Base-by-base conservation (phyloP, 2,329 filamentous ascomycete genomes). In the Hypocreales sp. region DNA sequence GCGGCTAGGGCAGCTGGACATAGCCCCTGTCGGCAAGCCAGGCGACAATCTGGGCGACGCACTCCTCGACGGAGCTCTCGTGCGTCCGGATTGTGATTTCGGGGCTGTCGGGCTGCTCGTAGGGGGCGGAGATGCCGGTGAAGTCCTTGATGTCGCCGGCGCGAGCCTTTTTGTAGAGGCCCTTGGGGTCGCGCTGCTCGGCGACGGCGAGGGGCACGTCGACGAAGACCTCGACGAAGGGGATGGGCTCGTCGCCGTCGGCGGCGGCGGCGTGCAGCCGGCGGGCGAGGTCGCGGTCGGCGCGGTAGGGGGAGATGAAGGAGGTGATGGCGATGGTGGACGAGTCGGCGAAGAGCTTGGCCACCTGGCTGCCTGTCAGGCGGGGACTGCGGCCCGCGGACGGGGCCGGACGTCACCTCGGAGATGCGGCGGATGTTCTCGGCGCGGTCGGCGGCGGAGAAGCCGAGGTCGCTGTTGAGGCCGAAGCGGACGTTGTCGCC, bases 401-500 rank as follows among this genome's bases (percentile, higher is more conserved):
- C 12, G n/a, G n/a, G 10, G 16, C n/a, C 12, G 24, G 11, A 23
- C 45, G n/a, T 22, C 36, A 67, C 65, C 66, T 98, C 87, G 29
- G 81, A 83, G 46, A 98, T 94, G 38, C 90, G 76, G 34, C 90
- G 75, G 50, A 98, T 98, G 62, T 98, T 98, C 67, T 98, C 90
- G 51, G 87, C 92, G 42, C 90, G 75, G 62, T 94, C 86, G 48
- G 74, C 72, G 50, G 93, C 87, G 38, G 73, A 79, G 64, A 95
- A 98, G 11, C 87, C 87, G 8, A 98, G 70, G 61, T 95, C 87
- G 59, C 92, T 92, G 72, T 95, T 98, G 40, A 98, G 68, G 11
- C 90, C 90, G 61, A 95, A 94, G 35, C 90, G 87, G 40, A 98
- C 79, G 58, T 98, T 98, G 69, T 98, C 90, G 46, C 87, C 90